These are phyloP conservation scores for Wallacemonas sp. DNA, from an alignment of 208 protist species.

Conservation along the genomic window DNA sequence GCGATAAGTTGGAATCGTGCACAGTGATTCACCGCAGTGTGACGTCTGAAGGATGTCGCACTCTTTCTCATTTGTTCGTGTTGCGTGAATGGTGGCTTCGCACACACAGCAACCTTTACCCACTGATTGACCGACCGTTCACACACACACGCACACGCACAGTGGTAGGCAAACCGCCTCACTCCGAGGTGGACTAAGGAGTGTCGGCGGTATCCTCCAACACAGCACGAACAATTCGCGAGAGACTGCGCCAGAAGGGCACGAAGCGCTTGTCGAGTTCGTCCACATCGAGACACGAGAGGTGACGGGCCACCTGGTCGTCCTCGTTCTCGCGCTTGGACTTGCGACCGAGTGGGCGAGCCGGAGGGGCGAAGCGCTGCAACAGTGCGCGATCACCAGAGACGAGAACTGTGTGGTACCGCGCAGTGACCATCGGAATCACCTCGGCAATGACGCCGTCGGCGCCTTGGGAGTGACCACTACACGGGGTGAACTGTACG, in stretches of 20 bases:
- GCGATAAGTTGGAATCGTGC: too few species aligned
- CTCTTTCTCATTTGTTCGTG: too few species aligned
- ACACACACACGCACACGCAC: too few species aligned
- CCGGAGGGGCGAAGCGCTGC: slow-evolving; percentile 18
- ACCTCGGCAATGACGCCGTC: slow-evolving; percentile 73
- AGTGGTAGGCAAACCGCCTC: too few species aligned
- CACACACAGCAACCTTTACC: too few species aligned
- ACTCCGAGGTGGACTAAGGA: too few species aligned
- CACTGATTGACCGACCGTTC: background rate
- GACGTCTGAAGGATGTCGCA: too few species aligned
- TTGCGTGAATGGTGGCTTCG: too few species aligned
- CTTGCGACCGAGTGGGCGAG: slow-evolving; percentile 49
- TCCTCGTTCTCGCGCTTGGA: slow-evolving; percentile 31
- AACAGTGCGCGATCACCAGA: slow-evolving; percentile 62
- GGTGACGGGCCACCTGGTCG: slow-evolving; percentile 19
- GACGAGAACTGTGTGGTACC: slow-evolving; percentile 38
- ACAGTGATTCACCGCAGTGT: too few species aligned
- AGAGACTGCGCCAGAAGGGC: slow-evolving; percentile 65
- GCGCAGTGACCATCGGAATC: slow-evolving; percentile 32
- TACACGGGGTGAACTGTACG: slow-evolving; percentile 72
- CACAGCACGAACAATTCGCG: background rate
- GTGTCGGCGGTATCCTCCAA: too few species aligned
- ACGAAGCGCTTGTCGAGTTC: slow-evolving; percentile 68
- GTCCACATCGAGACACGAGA: slow-evolving; percentile 59
- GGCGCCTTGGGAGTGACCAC: slow-evolving; percentile 67